Conservation (phyloP, 495 filamentous ascomycete genomes). For the Talaromyces borbonicus region DNA sequence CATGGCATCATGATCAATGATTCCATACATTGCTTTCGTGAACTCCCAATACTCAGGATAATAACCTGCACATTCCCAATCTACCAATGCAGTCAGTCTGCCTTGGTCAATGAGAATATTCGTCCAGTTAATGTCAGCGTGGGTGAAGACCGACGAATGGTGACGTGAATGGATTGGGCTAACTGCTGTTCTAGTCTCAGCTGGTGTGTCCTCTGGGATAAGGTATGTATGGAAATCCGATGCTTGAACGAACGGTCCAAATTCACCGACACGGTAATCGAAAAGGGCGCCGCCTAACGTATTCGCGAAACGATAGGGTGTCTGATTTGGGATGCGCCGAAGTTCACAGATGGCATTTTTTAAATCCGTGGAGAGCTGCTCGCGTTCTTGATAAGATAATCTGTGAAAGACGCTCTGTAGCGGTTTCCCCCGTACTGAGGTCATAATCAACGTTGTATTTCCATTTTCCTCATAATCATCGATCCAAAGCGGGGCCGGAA, state of each 20-base stretch:
- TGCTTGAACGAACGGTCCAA: constrained; percentile 12
- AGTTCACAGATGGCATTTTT: constrained; percentile 9
- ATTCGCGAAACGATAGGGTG: constrained; percentile 11
- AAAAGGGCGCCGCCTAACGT: constrained; percentile 9
- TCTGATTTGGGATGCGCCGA: constrained; percentile 14
- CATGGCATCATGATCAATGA: not conserved
- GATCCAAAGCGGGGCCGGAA: constrained; percentile 13
- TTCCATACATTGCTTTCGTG: not conserved
- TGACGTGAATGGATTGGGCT: not conserved
- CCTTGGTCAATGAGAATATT: constrained; percentile 20
- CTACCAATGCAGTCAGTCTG: constrained; percentile 10
- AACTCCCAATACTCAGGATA: constrained; percentile 16
- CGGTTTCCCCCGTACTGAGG: constrained; percentile 5
- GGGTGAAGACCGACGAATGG: constrained; percentile 14
- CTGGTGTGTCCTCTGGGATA: not conserved
- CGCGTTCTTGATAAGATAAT: constrained; percentile 15
- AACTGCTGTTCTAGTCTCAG: not conserved
- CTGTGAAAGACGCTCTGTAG: constrained; percentile 6
- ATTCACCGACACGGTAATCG: constrained; percentile 13
- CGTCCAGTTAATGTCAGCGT: constrained; percentile 20
- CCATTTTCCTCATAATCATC: constrained; percentile 9
- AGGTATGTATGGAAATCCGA: constrained; percentile 16
- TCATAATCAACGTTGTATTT: constrained; percentile 5
- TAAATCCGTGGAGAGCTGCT: constrained; percentile 12
- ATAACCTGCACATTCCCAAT: constrained; percentile 13